Evolutionary conservation across 2,329 filamentous ascomycete genomes (phyloP).

Genomic region (Calcarisporium arbuscula): DNA sequence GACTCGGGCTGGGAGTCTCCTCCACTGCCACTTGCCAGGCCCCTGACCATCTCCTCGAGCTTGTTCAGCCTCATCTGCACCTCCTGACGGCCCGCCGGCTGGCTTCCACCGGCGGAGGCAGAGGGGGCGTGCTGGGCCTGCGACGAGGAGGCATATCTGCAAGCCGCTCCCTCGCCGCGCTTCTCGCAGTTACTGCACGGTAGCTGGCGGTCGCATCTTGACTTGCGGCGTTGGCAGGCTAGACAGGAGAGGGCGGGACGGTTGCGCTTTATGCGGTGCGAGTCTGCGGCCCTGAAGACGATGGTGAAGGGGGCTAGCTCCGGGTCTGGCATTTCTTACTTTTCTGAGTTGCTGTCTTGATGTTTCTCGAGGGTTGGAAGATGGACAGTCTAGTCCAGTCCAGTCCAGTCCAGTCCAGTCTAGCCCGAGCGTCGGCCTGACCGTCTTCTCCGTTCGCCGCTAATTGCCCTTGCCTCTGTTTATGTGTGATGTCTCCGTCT

Average conservation of each 20-base stretch:
- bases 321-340: constrained; percentile 20
- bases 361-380: no score
- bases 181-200: constrained; percentile 34
- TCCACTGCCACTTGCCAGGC: constrained; percentile 17
- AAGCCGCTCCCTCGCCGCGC: constrained; percentile 26
- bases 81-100: constrained; percentile 20
- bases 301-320: constrained; percentile 17
- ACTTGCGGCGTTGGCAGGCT: constrained; percentile 35
- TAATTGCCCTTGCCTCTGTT: no score
- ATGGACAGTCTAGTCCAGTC: no score
- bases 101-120: not conserved
- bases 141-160: constrained; percentile 23
- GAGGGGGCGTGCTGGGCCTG: constrained; percentile 4
- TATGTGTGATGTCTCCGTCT: no score
- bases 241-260: constrained; percentile 35
- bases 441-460: no score
- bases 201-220: constrained; percentile 34
- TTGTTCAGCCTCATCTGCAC: constrained; percentile 32
- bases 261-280: constrained; percentile 30
- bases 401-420: no score
- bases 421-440: no score
- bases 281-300: constrained; percentile 31
- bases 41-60: constrained; percentile 35
- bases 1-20: not conserved
- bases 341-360: not conserved